Base-by-base conservation (phyloP, 2,329 filamentous ascomycete species). In the Ambrosiella xylebori region DNA sequence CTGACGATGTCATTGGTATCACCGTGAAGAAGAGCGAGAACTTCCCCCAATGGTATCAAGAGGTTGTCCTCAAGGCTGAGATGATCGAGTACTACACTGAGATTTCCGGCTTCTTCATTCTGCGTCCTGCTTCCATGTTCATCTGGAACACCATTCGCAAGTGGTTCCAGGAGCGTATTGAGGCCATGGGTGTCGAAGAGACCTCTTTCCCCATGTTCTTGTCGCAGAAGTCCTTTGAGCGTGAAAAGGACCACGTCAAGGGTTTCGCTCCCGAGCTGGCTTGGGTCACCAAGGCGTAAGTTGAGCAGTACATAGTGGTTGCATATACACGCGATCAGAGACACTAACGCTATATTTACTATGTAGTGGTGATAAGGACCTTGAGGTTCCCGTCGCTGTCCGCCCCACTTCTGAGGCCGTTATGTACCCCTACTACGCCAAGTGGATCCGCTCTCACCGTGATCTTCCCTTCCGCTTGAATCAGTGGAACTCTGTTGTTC, bases 151-250 rank as follows among this genome's bases (percentile, higher is more conserved):
- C 73, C 37, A 84, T 85, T 62, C 77, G 80, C 65, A 79, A 80
- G 64, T 84, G 80, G 80, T 85, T 85, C 70, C 76, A 79, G 64
- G 73, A 75, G 64, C 80, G 82, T 65, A 98, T 97, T 69, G 90
- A 95, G 77, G 82, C 79, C 54, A 80, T 97, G 76, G 90, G 88
- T 58, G 91, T 97, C 58, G 87, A 93, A 71, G 94, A 98, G 75
- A 86, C 88, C 68, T 95, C 88, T 70, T 98, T 98, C 71, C 93
- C 93, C 61, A 85, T 98, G 70, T 98, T 96, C 73, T 81, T 98
- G 63, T 95, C 88, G 15, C 77, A 87, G 67, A 94, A 94, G 72
- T 94, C 94, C 45, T 74, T 98, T 63, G 78, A 81, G 68, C 80
- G 80, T 69, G 90, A 96, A 72, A 96, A 96, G 78, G 87, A 93